Evolutionary conservation across 192 early-diverging fungal genomes (phyloP).

Genomic region (Coemansia sp.): DNA sequence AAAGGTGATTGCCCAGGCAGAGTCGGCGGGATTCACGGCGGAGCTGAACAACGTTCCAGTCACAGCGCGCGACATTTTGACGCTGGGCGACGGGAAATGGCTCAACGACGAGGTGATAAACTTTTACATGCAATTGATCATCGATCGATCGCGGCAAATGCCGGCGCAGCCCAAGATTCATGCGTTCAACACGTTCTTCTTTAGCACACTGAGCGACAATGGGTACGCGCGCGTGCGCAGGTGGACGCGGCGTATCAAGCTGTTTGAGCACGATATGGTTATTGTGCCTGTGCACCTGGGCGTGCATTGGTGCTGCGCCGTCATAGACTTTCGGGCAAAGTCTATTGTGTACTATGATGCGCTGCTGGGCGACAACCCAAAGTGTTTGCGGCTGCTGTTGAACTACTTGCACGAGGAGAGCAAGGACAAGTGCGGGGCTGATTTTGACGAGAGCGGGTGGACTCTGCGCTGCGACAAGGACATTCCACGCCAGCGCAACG

Average conservation of each 20-base stretch:
- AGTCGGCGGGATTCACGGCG: slow-evolving; percentile 15
- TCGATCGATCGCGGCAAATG: slow-evolving; percentile 58
- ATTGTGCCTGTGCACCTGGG: slow-evolving; percentile 84
- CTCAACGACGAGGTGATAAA: slow-evolving; percentile 98
- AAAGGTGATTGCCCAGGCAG: slow-evolving; percentile 17
- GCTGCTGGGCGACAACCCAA: slow-evolving; percentile 63
- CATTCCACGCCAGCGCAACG: slow-evolving; percentile 83
- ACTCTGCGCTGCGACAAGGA: slow-evolving; percentile 62
- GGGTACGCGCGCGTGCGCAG: slow-evolving; percentile 74
- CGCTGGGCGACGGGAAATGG: slow-evolving; percentile 75
- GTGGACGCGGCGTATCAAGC: slow-evolving; percentile 74
- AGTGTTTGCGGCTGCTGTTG: slow-evolving; percentile 53
- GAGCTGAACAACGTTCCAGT: slow-evolving; percentile 61
- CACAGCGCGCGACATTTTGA: slow-evolving; percentile 63
- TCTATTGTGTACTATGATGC: slow-evolving; percentile 82
- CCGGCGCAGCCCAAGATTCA: slow-evolving; percentile 66
- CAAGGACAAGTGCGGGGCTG: slow-evolving; percentile 66
- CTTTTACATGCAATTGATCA: slow-evolving; percentile 81
- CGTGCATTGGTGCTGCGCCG: slow-evolving; percentile 72
- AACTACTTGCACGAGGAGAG: slow-evolving; percentile 72
- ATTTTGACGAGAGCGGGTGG: slow-evolving; percentile 71
- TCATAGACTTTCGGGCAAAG: slow-evolving; percentile 63
- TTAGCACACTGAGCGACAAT: slow-evolving; percentile 62
- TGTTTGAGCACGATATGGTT: slow-evolving; percentile 74
- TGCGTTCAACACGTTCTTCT: slow-evolving; percentile 93